Evolutionary conservation across 2,329 filamentous ascomycete species (phyloP).

Genomic region (Fusarium annulatum): DNA sequence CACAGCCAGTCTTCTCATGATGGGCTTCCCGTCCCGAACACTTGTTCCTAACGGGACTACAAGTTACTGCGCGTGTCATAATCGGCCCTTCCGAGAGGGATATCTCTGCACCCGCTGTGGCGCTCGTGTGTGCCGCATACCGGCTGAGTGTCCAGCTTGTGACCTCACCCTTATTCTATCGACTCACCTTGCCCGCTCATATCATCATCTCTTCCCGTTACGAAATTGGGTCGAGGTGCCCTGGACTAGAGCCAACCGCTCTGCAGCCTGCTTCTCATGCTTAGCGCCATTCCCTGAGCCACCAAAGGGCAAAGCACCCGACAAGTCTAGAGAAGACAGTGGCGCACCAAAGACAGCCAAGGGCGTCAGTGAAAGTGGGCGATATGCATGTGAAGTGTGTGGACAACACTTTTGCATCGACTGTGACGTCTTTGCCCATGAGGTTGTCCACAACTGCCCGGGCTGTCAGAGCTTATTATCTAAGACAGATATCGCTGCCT

Average conservation of each 20-base stretch:
- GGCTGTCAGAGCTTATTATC: constrained; percentile 74
- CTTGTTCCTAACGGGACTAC: constrained; percentile 73
- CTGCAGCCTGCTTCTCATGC: constrained; percentile 81
- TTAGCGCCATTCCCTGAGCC: constrained; percentile 74
- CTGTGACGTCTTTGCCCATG: constrained; percentile 95
- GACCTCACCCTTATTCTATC: constrained; percentile 92
- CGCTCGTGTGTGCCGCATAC: constrained; percentile 88
- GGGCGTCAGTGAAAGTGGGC: constrained; percentile 83
- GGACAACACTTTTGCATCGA: constrained; percentile 95
- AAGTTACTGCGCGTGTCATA: constrained; percentile 92
- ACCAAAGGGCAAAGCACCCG: constrained; percentile 39
- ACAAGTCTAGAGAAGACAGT: constrained; percentile 40
- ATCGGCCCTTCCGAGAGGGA: constrained; percentile 81
- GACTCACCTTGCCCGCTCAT: constrained; percentile 91
- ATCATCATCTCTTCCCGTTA: constrained; percentile 91
- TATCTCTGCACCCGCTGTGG: constrained; percentile 92
- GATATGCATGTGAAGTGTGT: constrained; percentile 92
- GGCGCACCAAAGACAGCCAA: constrained; percentile 53
- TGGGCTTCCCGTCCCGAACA: constrained; percentile 94
- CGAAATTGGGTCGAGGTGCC: constrained; percentile 91
- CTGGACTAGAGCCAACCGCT: constrained; percentile 76
- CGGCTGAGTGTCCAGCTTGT: constrained; percentile 91
- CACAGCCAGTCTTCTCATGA: constrained; percentile 82
- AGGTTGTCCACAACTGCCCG: constrained; percentile 94
- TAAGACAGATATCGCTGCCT: constrained; percentile 26